A percentile compares a stretch with the other conserved stretches of the same genome.
These are phyloP conservation scores for Clarireedia paspali DNA, from an alignment of 2,329 filamentous ascomycete genomes.

Conservation along the genomic window DNA sequence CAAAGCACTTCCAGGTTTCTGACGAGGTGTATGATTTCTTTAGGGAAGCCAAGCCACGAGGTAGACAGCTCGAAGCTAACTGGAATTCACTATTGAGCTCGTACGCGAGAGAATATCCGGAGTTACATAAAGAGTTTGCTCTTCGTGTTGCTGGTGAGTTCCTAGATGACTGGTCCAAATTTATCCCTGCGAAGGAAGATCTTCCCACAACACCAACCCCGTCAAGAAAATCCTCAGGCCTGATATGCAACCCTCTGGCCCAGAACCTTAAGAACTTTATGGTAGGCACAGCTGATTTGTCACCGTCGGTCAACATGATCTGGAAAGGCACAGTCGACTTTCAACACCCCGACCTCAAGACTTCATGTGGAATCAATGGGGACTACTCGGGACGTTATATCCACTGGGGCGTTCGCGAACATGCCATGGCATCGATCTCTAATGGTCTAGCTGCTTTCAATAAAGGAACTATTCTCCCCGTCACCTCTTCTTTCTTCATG, in stretches of 20 bases:
- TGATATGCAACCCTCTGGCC: slow-evolving; percentile 44
- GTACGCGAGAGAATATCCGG: slow-evolving; percentile 39
- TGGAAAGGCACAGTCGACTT: slow-evolving; percentile 46
- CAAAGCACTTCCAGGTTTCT: slow-evolving; percentile 30
- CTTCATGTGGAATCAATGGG: slow-evolving; percentile 44
- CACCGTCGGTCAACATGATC: slow-evolving; percentile 47
- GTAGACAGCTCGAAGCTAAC: slow-evolving; percentile 35
- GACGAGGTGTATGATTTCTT: slow-evolving; percentile 46
- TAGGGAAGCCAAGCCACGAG: slow-evolving; percentile 36
- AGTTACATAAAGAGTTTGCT: slow-evolving; percentile 42
- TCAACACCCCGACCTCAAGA: slow-evolving; percentile 35
- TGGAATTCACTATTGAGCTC: slow-evolving; percentile 38
- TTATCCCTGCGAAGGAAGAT: slow-evolving; percentile 35
- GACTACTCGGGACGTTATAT: slow-evolving; percentile 48
- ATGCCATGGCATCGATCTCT: slow-evolving; percentile 51
- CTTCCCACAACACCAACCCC: slow-evolving; percentile 41
- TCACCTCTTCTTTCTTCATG: slow-evolving; percentile 56
- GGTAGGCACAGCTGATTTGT: slow-evolving; percentile 46
- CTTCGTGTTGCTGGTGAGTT: slow-evolving; percentile 41
- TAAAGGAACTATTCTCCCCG: slow-evolving; percentile 46
- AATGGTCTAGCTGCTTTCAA: slow-evolving; percentile 53
- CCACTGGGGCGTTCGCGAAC: slow-evolving; percentile 53
- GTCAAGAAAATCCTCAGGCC: slow-evolving; percentile 41
- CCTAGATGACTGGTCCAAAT: slow-evolving; percentile 39
- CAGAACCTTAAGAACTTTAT: slow-evolving; percentile 40